Base-by-base conservation (phyloP, 2,329 filamentous ascomycete genomes). In the Fusarium sp. region DNA sequence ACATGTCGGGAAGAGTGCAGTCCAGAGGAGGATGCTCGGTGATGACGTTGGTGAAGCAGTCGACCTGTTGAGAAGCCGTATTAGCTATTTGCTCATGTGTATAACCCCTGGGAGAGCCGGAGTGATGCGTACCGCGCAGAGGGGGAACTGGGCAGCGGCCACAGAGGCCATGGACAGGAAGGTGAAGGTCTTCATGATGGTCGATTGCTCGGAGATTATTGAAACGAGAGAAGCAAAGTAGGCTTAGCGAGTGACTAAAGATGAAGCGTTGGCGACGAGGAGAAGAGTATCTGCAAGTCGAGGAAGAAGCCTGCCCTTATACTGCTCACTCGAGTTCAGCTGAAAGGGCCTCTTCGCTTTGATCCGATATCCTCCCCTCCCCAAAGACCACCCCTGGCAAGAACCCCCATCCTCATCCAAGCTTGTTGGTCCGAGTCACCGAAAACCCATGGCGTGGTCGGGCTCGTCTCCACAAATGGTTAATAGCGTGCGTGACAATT, bases 1-100 rank as follows among this genome's bases (percentile, higher is more conserved):
- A 78, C 76, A 78, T 78, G 70, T 74, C 70, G 40, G 60, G 67
- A 67, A 76, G 73, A 20, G 70, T 78, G 73, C 76, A 77, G 62
- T 62, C 57, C 59, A 77, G 69, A n/a, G 76, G 76, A 58, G 76
- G 76, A 62, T 75, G 70, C 44, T 77, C 76, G 42, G 76, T 74
- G 61, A 75, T 51, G 38, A 76, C 74, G 16, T 65, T 66, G 42
- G 69, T 62, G 74, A 77, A 76, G 67, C 76, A 78, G 68, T 71
- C 62, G 62, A 69, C 57, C 68, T 70, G 16, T 60, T 49, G 24
- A 44, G 42, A 49, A 49, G 24, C 16, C 4, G 5, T 3, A 24
- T 49, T 49, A 49, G 44, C 24, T 27, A 24, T 24, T 17, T 29
- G 5, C 2, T 27, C 14, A 16, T 10, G 4, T 9, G 24, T 10